Percentiles rank a stretch among this genome's conserved stretches.
These are phyloP conservation scores for Mesembryanthemum crystallinum DNA, from an alignment of 148 eudicot genomes.

Conservation along the genomic window DNA sequence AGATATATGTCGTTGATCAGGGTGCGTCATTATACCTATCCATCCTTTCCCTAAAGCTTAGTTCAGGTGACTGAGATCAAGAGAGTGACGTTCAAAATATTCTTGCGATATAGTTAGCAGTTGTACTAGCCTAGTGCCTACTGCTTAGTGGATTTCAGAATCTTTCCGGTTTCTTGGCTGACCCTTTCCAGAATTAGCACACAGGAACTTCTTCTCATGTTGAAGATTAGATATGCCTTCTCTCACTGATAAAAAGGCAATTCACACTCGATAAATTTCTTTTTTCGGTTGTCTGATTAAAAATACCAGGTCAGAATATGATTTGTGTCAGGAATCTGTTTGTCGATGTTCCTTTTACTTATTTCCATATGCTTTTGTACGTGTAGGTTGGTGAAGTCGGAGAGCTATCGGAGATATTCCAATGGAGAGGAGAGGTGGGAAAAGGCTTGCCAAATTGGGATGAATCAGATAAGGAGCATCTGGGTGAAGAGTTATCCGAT, in stretches of 20 bases:
- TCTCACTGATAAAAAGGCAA: background rate
- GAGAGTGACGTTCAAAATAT: constrained; percentile 13
- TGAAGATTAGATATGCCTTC: constrained; percentile 9
- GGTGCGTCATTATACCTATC: constrained; percentile 3
- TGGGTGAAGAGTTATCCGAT: constrained; percentile 72
- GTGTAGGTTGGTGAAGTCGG: constrained; percentile 66
- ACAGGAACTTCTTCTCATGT: constrained; percentile 1
- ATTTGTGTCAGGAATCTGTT: background rate
- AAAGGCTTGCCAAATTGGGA: constrained; percentile 65
- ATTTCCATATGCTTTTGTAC: background rate
- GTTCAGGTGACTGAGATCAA: constrained; percentile 1
- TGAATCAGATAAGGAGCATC: constrained; percentile 64
- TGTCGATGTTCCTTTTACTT: background rate
- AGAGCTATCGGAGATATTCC: constrained; percentile 71
- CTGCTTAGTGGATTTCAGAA: constrained; percentile 19
- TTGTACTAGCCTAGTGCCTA: background rate
- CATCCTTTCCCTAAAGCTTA: constrained; percentile 12
- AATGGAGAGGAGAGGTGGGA: constrained; percentile 76
- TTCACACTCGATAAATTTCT: too few relatives aligned
- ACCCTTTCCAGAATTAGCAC: constrained; percentile 10
- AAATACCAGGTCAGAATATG: constrained; percentile 11
- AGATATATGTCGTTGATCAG: background rate
- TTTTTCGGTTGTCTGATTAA: background rate
- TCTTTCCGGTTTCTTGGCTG: background rate
- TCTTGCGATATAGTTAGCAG: constrained; percentile 3